Evolutionary conservation across 2,329 filamentous ascomycete species (phyloP), one percentile per base, ranked within the genome.

Genomic region (Penicillium sp.): DNA sequence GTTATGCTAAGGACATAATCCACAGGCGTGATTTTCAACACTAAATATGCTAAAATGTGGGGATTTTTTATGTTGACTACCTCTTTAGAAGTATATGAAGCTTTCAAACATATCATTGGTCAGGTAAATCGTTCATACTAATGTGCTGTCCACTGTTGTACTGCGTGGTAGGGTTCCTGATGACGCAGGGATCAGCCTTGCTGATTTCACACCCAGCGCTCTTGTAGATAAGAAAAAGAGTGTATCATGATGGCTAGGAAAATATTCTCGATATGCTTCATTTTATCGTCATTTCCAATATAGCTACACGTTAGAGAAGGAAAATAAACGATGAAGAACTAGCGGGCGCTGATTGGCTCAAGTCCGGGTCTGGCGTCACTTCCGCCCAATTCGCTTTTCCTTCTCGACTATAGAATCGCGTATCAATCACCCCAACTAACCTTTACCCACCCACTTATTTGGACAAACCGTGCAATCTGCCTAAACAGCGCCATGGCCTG

Each of bases 401-500:
- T 47, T 29, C 29, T 24, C 31, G 16, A 29, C 16, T 39, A 39
- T 19, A 39, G 35, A 8, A 19, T n/a, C 35, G 9, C n/a, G 16
- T 11, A 19, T n/a, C 35, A 39, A 37, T 39, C 35, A 9, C 35
- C 3, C n/a, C 39, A 22, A 22, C 9, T 21, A 11, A 22, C 52
- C 3, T 31, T 46, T 24, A 29, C 33, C 27, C 37, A 19, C 24
- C 24, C 10, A 57, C 19, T n/a, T 14, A 26, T 31, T 24, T 37
- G n/a, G 31, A 33, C 7, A 10, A 26, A 24, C 24, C 3, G 26
- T 8, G 26, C 26, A 26, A 8, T 26, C 26, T 26, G 26, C 26
- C 26, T 26, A 9, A 9, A 8, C 7, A 8, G 22, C 65, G 80
- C 72, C 75, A 90, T 91, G 85, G 82, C 85, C 67, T 85, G 84